A percentile compares a stretch with the other conserved stretches of the same genome.
Conservation (phyloP, 257 asterid genomes). For the Cynanchum wilfordii region DNA sequence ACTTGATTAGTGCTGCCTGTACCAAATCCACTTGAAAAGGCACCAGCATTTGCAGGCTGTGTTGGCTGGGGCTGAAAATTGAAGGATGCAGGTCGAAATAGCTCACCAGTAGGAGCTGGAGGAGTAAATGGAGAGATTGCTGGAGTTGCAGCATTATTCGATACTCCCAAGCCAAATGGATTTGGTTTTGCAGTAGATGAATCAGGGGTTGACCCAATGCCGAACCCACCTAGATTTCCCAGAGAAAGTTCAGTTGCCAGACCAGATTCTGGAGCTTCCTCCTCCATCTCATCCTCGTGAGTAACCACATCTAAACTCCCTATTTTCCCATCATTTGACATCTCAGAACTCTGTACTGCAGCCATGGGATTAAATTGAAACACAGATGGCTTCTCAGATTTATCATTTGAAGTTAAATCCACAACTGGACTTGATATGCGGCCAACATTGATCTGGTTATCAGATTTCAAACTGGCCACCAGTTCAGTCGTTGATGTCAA, state of each 20-base stretch:
- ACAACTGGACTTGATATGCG: conserved; percentile 27
- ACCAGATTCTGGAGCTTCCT: conserved; percentile 79
- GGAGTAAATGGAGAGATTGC: conserved; percentile 34
- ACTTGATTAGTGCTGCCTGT: conserved; percentile 44
- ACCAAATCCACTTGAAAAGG: conserved; percentile 51
- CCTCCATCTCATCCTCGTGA: conserved; percentile 97
- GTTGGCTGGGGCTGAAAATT: conserved; percentile 52
- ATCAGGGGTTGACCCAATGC: conserved; percentile 50
- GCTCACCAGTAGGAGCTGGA: conserved; percentile 51
- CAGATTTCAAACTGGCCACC: conserved; percentile 28
- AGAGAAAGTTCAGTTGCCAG: conserved; percentile 42
- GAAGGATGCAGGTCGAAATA: conserved; percentile 90
- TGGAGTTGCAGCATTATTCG: conserved; percentile 34
- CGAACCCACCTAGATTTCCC: conserved; percentile 66
- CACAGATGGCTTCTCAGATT: conserved; percentile 27
- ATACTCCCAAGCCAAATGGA: conserved; percentile 59
- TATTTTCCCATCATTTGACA: conserved; percentile 27
- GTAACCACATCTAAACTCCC: conserved; percentile 33
- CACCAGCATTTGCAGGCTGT: conserved; percentile 31
- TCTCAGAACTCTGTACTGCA: conserved; percentile 34
- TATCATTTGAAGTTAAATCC: conserved; percentile 26
- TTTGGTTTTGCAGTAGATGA: conserved; percentile 41
- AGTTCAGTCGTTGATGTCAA: conserved; percentile 28
- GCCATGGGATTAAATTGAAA: conserved; percentile 27
- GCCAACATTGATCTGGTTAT: conserved; percentile 30